These are phyloP conservation scores for Salix caprea DNA, from an alignment of 345 rosid genomes.

Conservation along the genomic window DNA sequence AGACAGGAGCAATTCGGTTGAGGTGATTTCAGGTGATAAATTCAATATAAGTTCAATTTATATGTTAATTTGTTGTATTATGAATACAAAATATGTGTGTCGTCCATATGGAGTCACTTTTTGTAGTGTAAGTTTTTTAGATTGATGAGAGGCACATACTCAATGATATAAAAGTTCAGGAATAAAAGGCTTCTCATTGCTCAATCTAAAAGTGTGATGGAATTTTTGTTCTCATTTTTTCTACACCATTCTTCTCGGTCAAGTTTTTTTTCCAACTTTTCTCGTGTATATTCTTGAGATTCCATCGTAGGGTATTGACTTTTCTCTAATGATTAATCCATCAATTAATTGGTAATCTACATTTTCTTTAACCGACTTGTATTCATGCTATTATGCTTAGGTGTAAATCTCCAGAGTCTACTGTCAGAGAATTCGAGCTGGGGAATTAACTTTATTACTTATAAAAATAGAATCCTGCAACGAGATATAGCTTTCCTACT, in stretches of 20 bases:
- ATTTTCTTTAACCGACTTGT: slow-evolving; percentile 23
- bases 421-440: slow-evolving; percentile 33
- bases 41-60: slow-evolving; percentile 31
- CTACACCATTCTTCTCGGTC: background rate
- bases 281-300: background rate
- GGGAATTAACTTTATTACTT: slow-evolving; percentile 20
- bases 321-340: background rate
- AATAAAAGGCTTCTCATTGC: slow-evolving; percentile 27
- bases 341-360: background rate
- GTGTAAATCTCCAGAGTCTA: slow-evolving; percentile 22
- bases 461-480: slow-evolving; percentile 17
- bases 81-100: slow-evolving; percentile 22
- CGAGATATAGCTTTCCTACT: slow-evolving; percentile 5
- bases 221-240: background rate
- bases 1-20: slow-evolving; percentile 27
- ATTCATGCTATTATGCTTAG: slow-evolving; percentile 38
- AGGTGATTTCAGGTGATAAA: slow-evolving; percentile 50
- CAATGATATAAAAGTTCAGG: slow-evolving; percentile 20
- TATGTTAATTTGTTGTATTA: slow-evolving; percentile 39
- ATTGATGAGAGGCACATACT: slow-evolving; percentile 25
- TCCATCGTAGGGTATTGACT: background rate
- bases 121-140: slow-evolving; percentile 35
- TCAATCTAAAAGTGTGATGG: background rate
- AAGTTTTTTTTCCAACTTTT: background rate
- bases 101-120: slow-evolving; percentile 20